phyloP scores from a whole-genome alignment of 768 basidiomycete genomes.

The Termitomyces sp. region DNA sequence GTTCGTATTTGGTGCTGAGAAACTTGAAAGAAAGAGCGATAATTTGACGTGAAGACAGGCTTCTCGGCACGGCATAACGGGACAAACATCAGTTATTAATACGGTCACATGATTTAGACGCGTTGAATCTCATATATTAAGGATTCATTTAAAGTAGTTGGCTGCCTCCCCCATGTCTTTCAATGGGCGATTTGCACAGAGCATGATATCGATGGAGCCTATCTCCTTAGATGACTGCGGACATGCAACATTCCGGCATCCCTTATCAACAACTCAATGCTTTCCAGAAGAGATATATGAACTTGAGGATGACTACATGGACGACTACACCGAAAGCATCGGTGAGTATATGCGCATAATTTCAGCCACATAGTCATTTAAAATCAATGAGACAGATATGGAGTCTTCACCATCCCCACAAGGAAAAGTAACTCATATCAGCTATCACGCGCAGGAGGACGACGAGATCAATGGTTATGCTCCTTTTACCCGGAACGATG shows the following conservation, averaged over 20 bases:
- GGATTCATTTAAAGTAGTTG: neutral
- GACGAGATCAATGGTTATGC: slow-evolving; percentile 13
- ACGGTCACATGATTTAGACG: slow-evolving; percentile 4
- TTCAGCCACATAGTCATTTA: neutral
- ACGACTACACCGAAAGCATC: slow-evolving; percentile 24
- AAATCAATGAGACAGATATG: slow-evolving; percentile 1
- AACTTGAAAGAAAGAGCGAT: neutral
- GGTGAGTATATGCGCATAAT: slow-evolving; percentile 30
- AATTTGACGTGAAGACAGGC: neutral
- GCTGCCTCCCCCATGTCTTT: slow-evolving; percentile 5
- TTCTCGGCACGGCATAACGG: neutral
- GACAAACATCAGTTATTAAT: neutral
- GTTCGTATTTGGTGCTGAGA: neutral
- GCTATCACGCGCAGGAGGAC: neutral
- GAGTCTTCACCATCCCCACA: slow-evolving; percentile 17
- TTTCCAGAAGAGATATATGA: neutral
- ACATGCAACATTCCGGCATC: neutral
- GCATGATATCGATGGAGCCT: neutral
- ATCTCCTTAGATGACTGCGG: neutral
- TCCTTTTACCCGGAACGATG: neutral
- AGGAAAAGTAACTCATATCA: neutral
- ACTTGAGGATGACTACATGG: slow-evolving; percentile 12
- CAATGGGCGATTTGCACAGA: slow-evolving; percentile 4
- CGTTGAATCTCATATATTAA: neutral
- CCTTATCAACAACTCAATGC: neutral